These are phyloP conservation scores for Lagenidium giganteum DNA, from an alignment of 352 stramenopile genomes.

Conservation along the genomic window DNA sequence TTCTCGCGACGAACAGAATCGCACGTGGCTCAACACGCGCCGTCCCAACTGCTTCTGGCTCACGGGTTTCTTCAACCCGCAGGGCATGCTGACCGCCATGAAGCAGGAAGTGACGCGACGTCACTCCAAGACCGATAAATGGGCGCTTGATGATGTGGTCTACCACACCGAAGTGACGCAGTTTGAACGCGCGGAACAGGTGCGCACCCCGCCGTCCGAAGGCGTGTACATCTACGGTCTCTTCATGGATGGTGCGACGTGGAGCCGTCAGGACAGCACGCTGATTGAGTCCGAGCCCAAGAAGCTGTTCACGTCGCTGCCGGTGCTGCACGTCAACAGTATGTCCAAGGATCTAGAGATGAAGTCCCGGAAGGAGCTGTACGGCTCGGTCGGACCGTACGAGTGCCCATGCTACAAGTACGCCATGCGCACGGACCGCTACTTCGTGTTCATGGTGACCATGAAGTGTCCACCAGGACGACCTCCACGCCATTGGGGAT, in stretches of 20 bases:
- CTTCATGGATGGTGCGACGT: conserved; percentile 96
- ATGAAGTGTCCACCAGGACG: conserved; percentile 88
- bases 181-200: conserved; percentile 91
- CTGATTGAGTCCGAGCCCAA: conserved; percentile 97
- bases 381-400: conserved; percentile 89
- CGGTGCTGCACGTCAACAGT: conserved; percentile 95
- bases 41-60: conserved; percentile 96
- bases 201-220: conserved; percentile 82
- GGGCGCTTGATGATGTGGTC: conserved; percentile 97
- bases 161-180: conserved; percentile 97
- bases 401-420: conserved; percentile 98
- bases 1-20: conserved; percentile 94
- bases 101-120: conserved; percentile 98
- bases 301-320: conserved; percentile 94
- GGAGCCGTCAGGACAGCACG: conserved; percentile 90
- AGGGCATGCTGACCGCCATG: conserved; percentile 98
- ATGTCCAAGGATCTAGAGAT: conserved; percentile 92
- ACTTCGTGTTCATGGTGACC: conserved; percentile 96
- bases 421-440: conserved; percentile 89
- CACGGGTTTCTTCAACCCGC: conserved; percentile 98
- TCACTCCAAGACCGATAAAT: conserved; percentile 96
- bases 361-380: conserved; percentile 91
- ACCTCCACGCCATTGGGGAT: conserved; percentile 90
- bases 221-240: conserved; percentile 98
- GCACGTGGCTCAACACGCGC: conserved; percentile 94